Evolutionary conservation across 1,284 basidiomycete species (phyloP).

Genomic region (Lentinula novae-zelandiae): DNA sequence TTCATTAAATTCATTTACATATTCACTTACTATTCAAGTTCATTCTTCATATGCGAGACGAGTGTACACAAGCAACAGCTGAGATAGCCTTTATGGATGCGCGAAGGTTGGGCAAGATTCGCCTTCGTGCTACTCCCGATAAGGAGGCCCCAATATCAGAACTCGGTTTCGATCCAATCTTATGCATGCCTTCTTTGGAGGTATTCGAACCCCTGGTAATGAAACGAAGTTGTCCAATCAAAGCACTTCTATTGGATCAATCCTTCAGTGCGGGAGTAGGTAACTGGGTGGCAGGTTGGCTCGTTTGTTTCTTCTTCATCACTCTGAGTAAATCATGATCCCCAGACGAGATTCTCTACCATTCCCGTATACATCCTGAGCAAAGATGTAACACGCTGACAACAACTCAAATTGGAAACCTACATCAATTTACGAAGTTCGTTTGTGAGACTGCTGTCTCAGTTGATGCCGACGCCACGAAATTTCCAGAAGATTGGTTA

Average conservation of each 20-base stretch:
- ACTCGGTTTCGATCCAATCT: constrained; percentile 77
- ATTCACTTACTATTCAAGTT: constrained; percentile 33
- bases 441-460: constrained; percentile 66
- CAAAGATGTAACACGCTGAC: constrained; percentile 61
- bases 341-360: constrained; percentile 77
- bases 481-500: constrained; percentile 72
- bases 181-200: constrained; percentile 63
- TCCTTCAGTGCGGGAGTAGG: constrained; percentile 80
- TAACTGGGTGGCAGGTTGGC: constrained; percentile 77
- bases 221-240: constrained; percentile 70
- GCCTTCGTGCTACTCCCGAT: constrained; percentile 57
- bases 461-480: constrained; percentile 68
- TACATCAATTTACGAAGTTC: constrained; percentile 56
- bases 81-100: constrained; percentile 68
- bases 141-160: constrained; percentile 65
- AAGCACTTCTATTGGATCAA: constrained; percentile 79
- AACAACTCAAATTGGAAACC: constrained; percentile 42
- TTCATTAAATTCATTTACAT: too few species aligned
- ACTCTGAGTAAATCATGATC: neutral
- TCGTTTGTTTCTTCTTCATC: constrained; percentile 16
- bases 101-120: constrained; percentile 70
- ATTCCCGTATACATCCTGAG: constrained; percentile 74
- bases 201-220: constrained; percentile 50
- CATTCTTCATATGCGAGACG: constrained; percentile 49
- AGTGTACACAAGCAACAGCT: constrained; percentile 25